phyloP scores from a whole-genome alignment of 768 basidiomycete species.

The Boletus rubroflammeus region DNA sequence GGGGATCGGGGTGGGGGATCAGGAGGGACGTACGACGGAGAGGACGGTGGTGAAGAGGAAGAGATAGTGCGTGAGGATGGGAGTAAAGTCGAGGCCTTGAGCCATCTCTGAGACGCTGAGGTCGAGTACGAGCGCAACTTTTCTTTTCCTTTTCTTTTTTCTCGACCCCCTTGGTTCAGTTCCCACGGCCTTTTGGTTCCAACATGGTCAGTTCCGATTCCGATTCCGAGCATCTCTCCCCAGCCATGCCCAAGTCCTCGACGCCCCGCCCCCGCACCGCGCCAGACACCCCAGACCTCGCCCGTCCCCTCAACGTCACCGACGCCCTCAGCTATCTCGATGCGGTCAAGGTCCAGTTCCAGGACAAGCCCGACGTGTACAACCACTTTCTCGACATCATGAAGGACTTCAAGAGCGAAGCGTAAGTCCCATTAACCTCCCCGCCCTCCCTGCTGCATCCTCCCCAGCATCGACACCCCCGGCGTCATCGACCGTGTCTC shows the following conservation, averaged over 20 bases:
- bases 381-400: conserved; percentile 94
- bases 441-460: conserved; percentile 6
- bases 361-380: conserved; percentile 89
- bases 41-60: conserved; percentile 87
- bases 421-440: conserved; percentile 46
- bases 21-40: conserved; percentile 57
- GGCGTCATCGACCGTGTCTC: conserved; percentile 97
- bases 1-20: background rate
- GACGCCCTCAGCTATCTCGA: conserved; percentile 93
- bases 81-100: conserved; percentile 80
- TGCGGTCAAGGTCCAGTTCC: conserved; percentile 89
- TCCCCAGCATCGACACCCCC: conserved; percentile 86
- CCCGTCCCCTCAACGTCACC: conserved; percentile 80
- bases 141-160: too few species aligned
- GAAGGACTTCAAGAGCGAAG: conserved; percentile 99
- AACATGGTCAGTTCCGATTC: background rate
- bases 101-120: conserved; percentile 35
- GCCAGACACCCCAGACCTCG: conserved; percentile 14
- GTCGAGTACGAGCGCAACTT: background rate
- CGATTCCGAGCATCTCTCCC: conserved; percentile 1
- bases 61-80: conserved; percentile 87
- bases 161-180: background rate
- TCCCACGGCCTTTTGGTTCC: conserved; percentile 13
- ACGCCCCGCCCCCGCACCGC: conserved; percentile 30
- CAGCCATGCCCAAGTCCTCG: conserved; percentile 16